phyloP scores from a whole-genome alignment of 2,329 filamentous ascomycete genomes.

The Passalora sequoiae region DNA sequence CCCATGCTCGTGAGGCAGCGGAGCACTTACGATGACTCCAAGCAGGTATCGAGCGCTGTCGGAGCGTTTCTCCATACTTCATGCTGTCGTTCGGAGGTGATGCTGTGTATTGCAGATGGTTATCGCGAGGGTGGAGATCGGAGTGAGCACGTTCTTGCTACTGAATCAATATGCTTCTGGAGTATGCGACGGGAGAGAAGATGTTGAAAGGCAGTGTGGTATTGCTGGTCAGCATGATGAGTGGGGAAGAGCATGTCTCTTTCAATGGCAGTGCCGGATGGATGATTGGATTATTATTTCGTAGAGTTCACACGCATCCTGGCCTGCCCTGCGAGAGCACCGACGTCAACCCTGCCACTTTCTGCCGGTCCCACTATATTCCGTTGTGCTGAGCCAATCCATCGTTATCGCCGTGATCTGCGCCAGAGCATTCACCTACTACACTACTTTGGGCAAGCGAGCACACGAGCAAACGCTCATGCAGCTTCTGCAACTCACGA shows the following conservation, averaged over 20 bases:
- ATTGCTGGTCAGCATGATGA: background rate
- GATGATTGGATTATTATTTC: slow-evolving; percentile 1
- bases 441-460: background rate
- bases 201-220: background rate
- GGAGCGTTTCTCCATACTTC: slow-evolving; percentile 73
- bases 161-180: background rate
- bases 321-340: background rate
- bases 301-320: slow-evolving; percentile 1
- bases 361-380: too few species aligned
- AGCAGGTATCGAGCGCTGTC: slow-evolving; percentile 71
- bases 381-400: too few species aligned
- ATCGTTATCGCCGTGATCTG: too few species aligned
- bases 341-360: slow-evolving; percentile 1
- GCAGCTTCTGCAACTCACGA: background rate
- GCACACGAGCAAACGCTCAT: slow-evolving; percentile 1
- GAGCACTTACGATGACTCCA: slow-evolving; percentile 66
- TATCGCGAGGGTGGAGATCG: background rate
- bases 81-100: slow-evolving; percentile 39
- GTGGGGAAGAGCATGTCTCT: slow-evolving; percentile 1
- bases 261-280: background rate
- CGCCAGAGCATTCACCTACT: too few species aligned
- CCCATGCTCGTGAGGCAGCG: too few species aligned
- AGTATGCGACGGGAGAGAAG: background rate
- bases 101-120: background rate
- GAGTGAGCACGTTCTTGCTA: background rate